phyloP scores from a whole-genome alignment of 495 filamentous ascomycete genomes.

The Trichoderma virens region DNA sequence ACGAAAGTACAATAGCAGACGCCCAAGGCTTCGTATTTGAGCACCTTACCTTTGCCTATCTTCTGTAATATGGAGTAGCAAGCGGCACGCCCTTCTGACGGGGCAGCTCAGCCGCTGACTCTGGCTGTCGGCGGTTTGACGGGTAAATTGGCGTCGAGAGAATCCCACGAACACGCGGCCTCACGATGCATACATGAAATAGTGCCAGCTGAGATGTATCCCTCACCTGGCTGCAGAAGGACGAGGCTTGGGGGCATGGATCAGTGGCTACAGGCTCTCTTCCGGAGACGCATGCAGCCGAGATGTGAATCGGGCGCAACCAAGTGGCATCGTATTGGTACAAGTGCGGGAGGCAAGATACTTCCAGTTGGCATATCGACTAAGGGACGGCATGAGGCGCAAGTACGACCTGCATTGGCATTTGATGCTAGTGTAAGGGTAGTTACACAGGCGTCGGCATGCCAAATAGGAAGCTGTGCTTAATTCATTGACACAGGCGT shows the following conservation, averaged over 20 bases:
- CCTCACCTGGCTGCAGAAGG: background rate
- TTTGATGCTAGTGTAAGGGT: background rate
- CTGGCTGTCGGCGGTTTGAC: background rate
- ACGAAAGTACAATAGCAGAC: too few species aligned
- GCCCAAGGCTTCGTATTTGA: too few species aligned
- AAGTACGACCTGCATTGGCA: background rate
- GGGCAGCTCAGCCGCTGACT: background rate
- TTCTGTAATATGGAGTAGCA: too few species aligned
- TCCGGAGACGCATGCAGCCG: background rate
- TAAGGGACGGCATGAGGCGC: background rate
- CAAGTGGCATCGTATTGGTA: background rate
- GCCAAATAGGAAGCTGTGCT: background rate
- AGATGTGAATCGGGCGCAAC: background rate
- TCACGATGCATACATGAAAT: background rate
- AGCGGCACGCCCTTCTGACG: background rate
- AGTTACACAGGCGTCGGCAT: slow-evolving; percentile 1
- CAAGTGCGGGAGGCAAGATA: too few species aligned
- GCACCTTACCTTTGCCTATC: too few species aligned
- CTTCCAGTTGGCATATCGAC: too few species aligned
- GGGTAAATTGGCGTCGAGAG: background rate
- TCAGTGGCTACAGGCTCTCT: background rate
- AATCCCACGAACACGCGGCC: background rate
- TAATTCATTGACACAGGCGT: background rate
- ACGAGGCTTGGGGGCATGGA: background rate
- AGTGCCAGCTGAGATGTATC: background rate